Base-by-base conservation (phyloP, 495 filamentous ascomycete species). In the Aspergillus nanangensis region DNA sequence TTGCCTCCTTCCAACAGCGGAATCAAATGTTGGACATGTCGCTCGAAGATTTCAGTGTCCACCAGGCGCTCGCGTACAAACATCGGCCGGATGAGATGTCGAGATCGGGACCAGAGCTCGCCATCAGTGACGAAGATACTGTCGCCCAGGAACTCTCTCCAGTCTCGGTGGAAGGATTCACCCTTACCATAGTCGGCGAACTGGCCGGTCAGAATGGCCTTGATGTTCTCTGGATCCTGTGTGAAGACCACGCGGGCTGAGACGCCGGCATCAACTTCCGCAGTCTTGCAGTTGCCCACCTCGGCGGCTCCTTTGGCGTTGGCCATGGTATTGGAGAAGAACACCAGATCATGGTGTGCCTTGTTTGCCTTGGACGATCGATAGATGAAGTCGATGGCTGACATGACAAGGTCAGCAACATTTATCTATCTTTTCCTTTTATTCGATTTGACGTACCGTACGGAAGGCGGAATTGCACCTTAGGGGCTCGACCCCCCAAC, bases 81-180 rank as follows among this genome's bases (percentile, higher is more conserved):
- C 65, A 91, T 88, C 2, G 90, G 90, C 4, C 88, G 74, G 41
- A 95, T 81, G 10, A 93, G 72, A 50, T 87, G 82, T 29, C 90
- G 81, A 34, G 80, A 86, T 44, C 61, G 66, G 52, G 89, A 84
- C 90, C 90, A 93, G 29, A 75, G 52, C 35, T 80, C 72, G 7
- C 84, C 84, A 56, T 94, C 88, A 2, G 83, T 90, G 14, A 76
- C 75, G 63, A 95, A 92, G 69, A 92, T 90, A 58, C 79, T 80
- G 52, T 89, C 80, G 17, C 87, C 88, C 7, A 92, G 67, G 55
- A 92, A 90, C 21, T 78, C 75, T 43, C 77, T 72, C 84, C 85
- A 90, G 24, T 84, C 78, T 10, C 61, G 46, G 55, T 88, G 84
- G 64, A 89, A 90, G 2, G 66, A 50, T 48, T 82, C 69, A 11